phyloP scores from a whole-genome alignment of 2,329 filamentous ascomycete genomes.

The Penicillium capsulatum region DNA sequence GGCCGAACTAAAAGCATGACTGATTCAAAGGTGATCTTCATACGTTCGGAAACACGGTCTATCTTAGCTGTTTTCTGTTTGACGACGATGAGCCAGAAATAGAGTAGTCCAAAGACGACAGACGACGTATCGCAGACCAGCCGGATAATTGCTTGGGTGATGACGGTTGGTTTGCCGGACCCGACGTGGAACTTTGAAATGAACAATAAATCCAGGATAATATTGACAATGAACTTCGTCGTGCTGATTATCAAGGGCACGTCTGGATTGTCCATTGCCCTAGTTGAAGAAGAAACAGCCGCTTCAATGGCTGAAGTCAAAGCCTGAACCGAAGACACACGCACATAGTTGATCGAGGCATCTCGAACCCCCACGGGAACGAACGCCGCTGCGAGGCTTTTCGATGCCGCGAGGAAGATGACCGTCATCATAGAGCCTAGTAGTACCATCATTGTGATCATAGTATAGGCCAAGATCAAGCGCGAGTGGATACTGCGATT shows the following conservation, averaged over 20 bases:
- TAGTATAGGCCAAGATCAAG: constrained; percentile 58
- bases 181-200: constrained; percentile 63
- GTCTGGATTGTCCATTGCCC: constrained; percentile 65
- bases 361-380: constrained; percentile 57
- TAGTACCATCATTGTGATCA: constrained; percentile 51
- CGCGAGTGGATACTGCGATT: constrained; percentile 51
- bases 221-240: constrained; percentile 62
- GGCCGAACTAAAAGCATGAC: constrained; percentile 54
- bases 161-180: constrained; percentile 52
- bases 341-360: constrained; percentile 59
- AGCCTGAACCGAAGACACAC: constrained; percentile 60
- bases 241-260: constrained; percentile 64
- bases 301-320: constrained; percentile 61
- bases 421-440: constrained; percentile 60
- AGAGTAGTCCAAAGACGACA: constrained; percentile 54
- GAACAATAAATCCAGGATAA: constrained; percentile 61
- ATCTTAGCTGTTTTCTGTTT: constrained; percentile 4
- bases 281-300: constrained; percentile 57
- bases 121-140: constrained; percentile 58
- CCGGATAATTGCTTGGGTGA: constrained; percentile 61
- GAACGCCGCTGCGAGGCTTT: constrained; percentile 56
- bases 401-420: constrained; percentile 53
- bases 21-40: constrained; percentile 23
- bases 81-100: constrained; percentile 53
- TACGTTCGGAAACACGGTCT: background rate